These are phyloP conservation scores for Globisporangium nunn DNA, from an alignment of 352 stramenopile genomes.

Conservation along the genomic window DNA sequence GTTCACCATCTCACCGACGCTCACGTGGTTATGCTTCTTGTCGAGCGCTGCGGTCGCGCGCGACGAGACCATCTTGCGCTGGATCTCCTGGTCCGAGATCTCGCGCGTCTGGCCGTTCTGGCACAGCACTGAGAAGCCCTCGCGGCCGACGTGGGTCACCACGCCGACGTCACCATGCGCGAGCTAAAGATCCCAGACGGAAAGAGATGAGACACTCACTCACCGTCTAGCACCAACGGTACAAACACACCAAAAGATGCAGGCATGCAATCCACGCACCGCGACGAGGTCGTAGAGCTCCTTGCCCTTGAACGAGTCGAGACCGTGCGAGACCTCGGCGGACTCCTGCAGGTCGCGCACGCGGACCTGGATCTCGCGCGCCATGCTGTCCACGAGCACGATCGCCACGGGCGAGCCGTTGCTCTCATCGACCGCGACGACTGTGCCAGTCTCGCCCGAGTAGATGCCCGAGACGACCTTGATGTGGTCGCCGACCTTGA, in stretches of 20 bases:
- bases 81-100: conserved; percentile 87
- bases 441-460: conserved; percentile 85
- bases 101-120: conserved; percentile 78
- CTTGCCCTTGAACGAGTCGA: conserved; percentile 88
- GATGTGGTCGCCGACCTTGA: conserved; percentile 90
- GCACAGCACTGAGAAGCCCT: conserved; percentile 83
- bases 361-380: conserved; percentile 87
- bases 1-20: conserved; percentile 86
- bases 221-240: no score
- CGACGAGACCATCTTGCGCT: conserved; percentile 82
- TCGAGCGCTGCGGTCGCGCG: conserved; percentile 76
- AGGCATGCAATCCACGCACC: conserved; percentile 20
- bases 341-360: conserved; percentile 88
- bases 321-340: conserved; percentile 81
- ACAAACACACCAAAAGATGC: not conserved
- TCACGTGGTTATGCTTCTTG: conserved; percentile 88
- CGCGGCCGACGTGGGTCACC: conserved; percentile 87
- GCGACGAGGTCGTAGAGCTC: conserved; percentile 87
- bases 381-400: conserved; percentile 86
- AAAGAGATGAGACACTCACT: no score
- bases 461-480: conserved; percentile 88
- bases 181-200: conserved; percentile 22
- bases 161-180: conserved; percentile 84
- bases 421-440: conserved; percentile 83
- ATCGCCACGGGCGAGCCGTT: conserved; percentile 81